Conservation (phyloP, 345 rosid genomes). For the Barbarea vulgaris region DNA sequence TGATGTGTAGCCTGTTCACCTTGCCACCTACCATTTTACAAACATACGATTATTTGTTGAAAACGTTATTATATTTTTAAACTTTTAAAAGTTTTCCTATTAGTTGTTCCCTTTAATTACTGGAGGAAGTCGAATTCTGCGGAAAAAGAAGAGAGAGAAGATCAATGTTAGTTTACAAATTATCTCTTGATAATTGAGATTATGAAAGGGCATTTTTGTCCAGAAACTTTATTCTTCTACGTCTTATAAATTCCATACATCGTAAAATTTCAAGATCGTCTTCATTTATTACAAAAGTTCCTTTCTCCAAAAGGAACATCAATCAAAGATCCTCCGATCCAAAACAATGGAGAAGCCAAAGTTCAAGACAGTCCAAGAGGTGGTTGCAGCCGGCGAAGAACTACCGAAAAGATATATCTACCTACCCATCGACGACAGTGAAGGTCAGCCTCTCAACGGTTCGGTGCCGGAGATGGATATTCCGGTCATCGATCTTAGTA, state of each 20-base stretch:
- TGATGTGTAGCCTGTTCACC: no score
- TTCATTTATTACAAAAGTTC: no score
- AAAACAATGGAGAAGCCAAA: conserved; percentile 32
- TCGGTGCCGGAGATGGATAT: conserved; percentile 47
- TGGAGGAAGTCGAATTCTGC: no score
- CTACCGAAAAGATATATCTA: conserved; percentile 51
- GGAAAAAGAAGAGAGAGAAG: no score
- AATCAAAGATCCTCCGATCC: neutral
- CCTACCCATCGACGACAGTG: conserved; percentile 35
- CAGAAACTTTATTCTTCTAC: neutral
- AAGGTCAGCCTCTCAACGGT: conserved; percentile 29
- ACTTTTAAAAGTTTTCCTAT: no score
- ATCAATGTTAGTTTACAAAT: no score
- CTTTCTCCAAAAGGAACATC: no score
- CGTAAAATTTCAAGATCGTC: neutral
- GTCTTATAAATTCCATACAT: neutral
- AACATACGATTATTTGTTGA: no score
- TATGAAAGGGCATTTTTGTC: neutral
- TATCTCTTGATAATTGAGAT: no score
- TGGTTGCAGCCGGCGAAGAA: conserved; percentile 36
- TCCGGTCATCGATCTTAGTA: conserved; percentile 57
- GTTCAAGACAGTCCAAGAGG: conserved; percentile 50
- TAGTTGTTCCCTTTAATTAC: no score
- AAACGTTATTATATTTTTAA: no score
- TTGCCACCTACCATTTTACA: no score